phyloP scores from a whole-genome alignment of 2,329 filamentous ascomycete genomes.

The Simplicillium sp. region DNA sequence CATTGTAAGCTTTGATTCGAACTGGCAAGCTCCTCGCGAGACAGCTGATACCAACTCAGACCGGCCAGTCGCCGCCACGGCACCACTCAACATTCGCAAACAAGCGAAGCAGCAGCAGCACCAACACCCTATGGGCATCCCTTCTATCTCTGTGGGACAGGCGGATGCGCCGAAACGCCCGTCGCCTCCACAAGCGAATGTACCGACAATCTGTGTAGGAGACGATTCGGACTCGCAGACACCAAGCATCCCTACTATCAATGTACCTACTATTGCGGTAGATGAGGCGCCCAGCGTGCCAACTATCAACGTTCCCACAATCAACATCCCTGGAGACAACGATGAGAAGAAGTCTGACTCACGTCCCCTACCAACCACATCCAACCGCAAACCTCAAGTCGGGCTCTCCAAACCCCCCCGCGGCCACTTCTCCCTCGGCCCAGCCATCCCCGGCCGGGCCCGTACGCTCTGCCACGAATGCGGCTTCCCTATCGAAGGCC shows the following conservation, averaged over 20 bases:
- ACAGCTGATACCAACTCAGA: conserved; percentile 56
- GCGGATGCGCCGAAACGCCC: conserved; percentile 25
- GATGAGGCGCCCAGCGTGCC: conserved; percentile 26
- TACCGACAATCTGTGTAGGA: conserved; percentile 27
- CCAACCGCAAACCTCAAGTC: conserved; percentile 13
- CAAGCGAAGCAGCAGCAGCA: conserved; percentile 16
- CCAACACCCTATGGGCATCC: conserved; percentile 31
- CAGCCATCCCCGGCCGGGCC: conserved; percentile 34
- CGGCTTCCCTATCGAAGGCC: conserved; percentile 73
- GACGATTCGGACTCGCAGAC: conserved; percentile 13
- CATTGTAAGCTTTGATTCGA: conserved; percentile 91
- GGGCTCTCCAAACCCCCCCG: conserved; percentile 20
- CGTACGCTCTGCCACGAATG: conserved; percentile 80
- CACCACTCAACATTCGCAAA: conserved; percentile 17
- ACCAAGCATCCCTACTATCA: conserved; percentile 23
- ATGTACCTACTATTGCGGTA: conserved; percentile 42
- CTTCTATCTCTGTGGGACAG: conserved; percentile 46
- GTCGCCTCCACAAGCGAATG: conserved; percentile 16
- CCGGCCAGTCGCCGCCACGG: conserved; percentile 16
- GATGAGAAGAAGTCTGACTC: conserved; percentile 15
- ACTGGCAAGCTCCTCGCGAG: conserved; percentile 67
- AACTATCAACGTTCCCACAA: conserved; percentile 33
- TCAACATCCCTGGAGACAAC: conserved; percentile 25
- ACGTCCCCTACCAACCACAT: conserved; percentile 39
- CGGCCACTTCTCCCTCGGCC: conserved; percentile 52